These are phyloP conservation scores for Penicillium sp. DNA, from an alignment of 2,329 filamentous ascomycete genomes.

Conservation along the genomic window DNA sequence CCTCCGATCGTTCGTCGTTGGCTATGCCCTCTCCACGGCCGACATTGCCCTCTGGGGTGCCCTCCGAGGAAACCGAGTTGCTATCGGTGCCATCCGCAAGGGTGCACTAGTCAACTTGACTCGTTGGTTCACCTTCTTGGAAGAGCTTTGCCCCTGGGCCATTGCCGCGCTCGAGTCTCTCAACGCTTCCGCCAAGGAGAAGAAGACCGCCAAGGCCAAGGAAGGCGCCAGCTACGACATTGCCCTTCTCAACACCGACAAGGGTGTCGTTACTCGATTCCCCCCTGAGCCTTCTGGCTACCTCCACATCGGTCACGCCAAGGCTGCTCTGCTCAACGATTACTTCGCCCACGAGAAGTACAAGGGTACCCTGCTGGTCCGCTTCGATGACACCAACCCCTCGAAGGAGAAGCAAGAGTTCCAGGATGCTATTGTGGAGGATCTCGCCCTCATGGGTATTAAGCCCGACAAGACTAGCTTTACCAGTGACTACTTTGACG, in stretches of 20 bases:
- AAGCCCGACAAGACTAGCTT: conserved; percentile 85
- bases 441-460: conserved; percentile 88
- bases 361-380: conserved; percentile 85
- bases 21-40: conserved; percentile 75
- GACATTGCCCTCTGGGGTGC: conserved; percentile 85
- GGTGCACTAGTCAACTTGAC: conserved; percentile 75
- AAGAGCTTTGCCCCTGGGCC: conserved; percentile 79
- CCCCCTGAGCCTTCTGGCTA: conserved; percentile 95
- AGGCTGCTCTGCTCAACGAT: conserved; percentile 90
- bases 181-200: conserved; percentile 70
- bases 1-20: conserved; percentile 82
- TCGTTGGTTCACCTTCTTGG: conserved; percentile 87
- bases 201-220: conserved; percentile 71
- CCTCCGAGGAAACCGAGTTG: conserved; percentile 82
- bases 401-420: conserved; percentile 97
- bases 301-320: conserved; percentile 94
- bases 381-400: conserved; percentile 97
- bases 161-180: conserved; percentile 71
- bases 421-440: conserved; percentile 90
- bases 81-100: conserved; percentile 79
- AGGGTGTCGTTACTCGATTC: conserved; percentile 90
- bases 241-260: conserved; percentile 79
- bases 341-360: conserved; percentile 96
- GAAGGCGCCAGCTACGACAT: conserved; percentile 89
- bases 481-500: conserved; percentile 94